Evolutionary conservation across 2,329 filamentous ascomycete genomes (phyloP), one percentile per base, ranked within the genome.

Genomic region (Aspergillus spinulosporus): DNA sequence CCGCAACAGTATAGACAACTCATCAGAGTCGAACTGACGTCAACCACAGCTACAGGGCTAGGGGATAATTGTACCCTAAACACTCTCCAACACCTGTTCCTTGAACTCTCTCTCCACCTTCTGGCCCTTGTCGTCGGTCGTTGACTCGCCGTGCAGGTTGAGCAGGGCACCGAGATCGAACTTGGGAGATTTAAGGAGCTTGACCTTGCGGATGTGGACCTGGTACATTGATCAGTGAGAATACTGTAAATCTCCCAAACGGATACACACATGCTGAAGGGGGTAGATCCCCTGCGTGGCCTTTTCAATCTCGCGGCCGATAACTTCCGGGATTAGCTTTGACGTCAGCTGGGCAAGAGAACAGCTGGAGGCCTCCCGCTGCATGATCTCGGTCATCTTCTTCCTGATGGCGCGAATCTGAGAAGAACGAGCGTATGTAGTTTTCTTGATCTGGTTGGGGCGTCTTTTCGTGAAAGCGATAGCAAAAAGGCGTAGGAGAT

Each of bases 381-480:
- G 86, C 80, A 99, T 97, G 81, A 99, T 97, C 82, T 99, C 94
- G 66, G 86, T 89, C 94, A 99, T 99, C 91, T 99, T 97, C 86
- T 92, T 94, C 81, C 94, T 90, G 80, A 99, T 99, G 70, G 89
- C 88, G 69, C 93, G 89, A 80, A 97, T 97, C 83, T 99, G 94
- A 66, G 94, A 97, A 66, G 91, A 92, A 66, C 88, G 88, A 70
- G 94, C 94, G 77, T 99, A 99, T 77, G 94, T 99, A 74, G 94
- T 99, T 90, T 97, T 99, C 90, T 96, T 96, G 85, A 99, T 93
- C 86, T 99, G 94, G 86, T 97, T 99, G 72, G 91, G 92, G 76
- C 94, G 89, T 80, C 92, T 87, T 89, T 97, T 97, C 81, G 94
- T 99, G 86, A 99, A 99, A 72, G 90, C 94, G 71, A 99, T 99